Evolutionary conservation across 1,284 basidiomycete genomes (phyloP), one percentile per base, ranked within the genome.

Genomic region (Thecaphora frezii): DNA sequence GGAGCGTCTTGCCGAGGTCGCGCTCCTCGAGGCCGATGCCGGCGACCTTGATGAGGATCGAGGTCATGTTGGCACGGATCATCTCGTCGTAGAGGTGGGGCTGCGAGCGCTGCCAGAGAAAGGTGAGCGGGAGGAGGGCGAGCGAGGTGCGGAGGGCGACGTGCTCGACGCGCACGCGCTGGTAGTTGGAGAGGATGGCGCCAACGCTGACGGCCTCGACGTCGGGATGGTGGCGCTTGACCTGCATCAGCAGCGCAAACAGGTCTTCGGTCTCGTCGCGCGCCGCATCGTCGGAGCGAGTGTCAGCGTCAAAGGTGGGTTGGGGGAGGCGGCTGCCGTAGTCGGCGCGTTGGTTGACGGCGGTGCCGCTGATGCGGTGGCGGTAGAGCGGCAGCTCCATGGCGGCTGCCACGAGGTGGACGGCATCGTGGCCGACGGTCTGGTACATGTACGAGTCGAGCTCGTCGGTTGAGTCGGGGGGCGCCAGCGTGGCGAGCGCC

Each of bases 361-460:
- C 88, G 22, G 84, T 84, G 1, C 96, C 96, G 9, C 82, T 82
- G 65, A 99, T 98, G 18, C 88, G 82, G 47, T 85, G 83, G 23
- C 90, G 85, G 81, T 89, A 92, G 19, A 97, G 84, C 3, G 96
- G 96, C 1, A 97, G 85, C 7, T 86, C 87, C 66, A 98, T 83
- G 1, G 94, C 91, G 49, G 85, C 81, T 10, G 92, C 92, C 51
- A 98, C 88, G 46, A 90, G 84, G 49, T 92, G 87, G 45, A 98
- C 88, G 5, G 91, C 90, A 65, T 93, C 90, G 76, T 97, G 94
- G 0, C 93, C 96, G 36, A 98, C 93, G 8, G 94, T 97, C 54
- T 99, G 96, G 79, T 97, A 99, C 81, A 99, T 85, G 82, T 94
- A 98, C 42, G 94, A 97, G 81, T 99, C 94, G 71, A 97, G 86